A percentile compares a stretch with the other conserved stretches of the same genome.
Evolutionary conservation across 257 asterid genomes (phyloP).

Genomic region (Forsythia suspensa): DNA sequence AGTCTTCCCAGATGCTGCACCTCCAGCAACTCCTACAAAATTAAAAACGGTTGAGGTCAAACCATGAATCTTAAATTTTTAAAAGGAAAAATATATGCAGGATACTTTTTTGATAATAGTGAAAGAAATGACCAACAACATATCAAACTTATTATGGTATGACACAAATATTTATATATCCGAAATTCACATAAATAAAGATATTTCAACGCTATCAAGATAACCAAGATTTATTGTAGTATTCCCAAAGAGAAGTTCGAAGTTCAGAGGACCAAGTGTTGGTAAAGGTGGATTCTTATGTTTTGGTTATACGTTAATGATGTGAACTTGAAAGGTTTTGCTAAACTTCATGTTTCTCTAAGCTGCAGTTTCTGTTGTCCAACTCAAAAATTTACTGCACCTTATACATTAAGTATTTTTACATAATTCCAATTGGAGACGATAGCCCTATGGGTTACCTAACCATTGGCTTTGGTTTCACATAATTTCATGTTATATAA

Average conservation of each 20-base stretch:
- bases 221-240: slow-evolving; percentile 9
- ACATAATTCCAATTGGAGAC: too few species aligned
- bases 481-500: too few species aligned
- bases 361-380: too few species aligned
- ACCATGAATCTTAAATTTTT: slow-evolving; percentile 15
- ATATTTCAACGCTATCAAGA: slow-evolving; percentile 10
- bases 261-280: not conserved
- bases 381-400: too few species aligned
- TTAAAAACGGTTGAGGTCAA: slow-evolving; percentile 16
- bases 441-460: too few species aligned
- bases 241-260: not conserved
- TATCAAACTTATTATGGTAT: too few species aligned
- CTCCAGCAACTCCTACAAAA: slow-evolving; percentile 92
- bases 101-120: not conserved
- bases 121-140: slow-evolving; percentile 8
- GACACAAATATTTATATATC: not conserved
- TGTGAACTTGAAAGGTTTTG: too few species aligned
- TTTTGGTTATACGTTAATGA: too few species aligned
- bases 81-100: not conserved
- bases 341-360: too few species aligned
- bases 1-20: slow-evolving; percentile 99
- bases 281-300: too few species aligned
- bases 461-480: too few species aligned
- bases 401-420: too few species aligned
- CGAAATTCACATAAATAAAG: not conserved